A percentile compares a stretch with the other conserved stretches of the same genome.
phyloP scores from a whole-genome alignment of 495 filamentous ascomycete genomes.

The Peziza echinospora region DNA sequence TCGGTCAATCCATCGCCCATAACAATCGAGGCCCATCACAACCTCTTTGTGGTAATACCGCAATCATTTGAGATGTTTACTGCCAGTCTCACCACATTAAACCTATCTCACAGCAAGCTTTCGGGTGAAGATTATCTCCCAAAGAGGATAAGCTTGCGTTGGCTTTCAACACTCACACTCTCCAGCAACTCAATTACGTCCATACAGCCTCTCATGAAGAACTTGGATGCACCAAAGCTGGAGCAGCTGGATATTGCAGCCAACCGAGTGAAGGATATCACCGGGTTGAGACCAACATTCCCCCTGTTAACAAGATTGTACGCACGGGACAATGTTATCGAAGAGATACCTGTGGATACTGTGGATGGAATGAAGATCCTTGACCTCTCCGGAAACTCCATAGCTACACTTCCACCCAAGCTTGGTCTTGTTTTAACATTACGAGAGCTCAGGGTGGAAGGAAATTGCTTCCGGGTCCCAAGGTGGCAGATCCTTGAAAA shows the following conservation, averaged over 20 bases:
- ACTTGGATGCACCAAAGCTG: constrained; percentile 48
- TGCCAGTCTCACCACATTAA: constrained; percentile 46
- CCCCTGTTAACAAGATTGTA: constrained; percentile 44
- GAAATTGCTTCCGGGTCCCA: constrained; percentile 37
- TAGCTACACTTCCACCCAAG: constrained; percentile 50
- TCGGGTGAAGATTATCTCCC: constrained; percentile 35
- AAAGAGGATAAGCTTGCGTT: constrained; percentile 42
- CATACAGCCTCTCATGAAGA: constrained; percentile 36
- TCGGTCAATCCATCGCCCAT: constrained; percentile 24
- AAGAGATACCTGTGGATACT: constrained; percentile 46
- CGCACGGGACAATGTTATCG: constrained; percentile 54
- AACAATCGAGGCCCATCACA: constrained; percentile 50
- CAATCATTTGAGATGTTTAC: constrained; percentile 43
- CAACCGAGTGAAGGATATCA: constrained; percentile 52
- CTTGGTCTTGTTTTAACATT: constrained; percentile 39
- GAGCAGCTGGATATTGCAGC: constrained; percentile 55
- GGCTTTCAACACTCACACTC: constrained; percentile 53
- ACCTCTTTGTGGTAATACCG: constrained; percentile 49
- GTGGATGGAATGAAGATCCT: constrained; percentile 53
- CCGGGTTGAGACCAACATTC: constrained; percentile 33
- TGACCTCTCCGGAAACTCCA: constrained; percentile 65
- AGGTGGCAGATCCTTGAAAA: constrained; percentile 66
- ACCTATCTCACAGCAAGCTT: constrained; percentile 61
- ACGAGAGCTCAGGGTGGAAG: constrained; percentile 31
- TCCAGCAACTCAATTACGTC: constrained; percentile 43